Conservation (phyloP, 768 basidiomycete genomes). For the Gloeostereum incarnatum region DNA sequence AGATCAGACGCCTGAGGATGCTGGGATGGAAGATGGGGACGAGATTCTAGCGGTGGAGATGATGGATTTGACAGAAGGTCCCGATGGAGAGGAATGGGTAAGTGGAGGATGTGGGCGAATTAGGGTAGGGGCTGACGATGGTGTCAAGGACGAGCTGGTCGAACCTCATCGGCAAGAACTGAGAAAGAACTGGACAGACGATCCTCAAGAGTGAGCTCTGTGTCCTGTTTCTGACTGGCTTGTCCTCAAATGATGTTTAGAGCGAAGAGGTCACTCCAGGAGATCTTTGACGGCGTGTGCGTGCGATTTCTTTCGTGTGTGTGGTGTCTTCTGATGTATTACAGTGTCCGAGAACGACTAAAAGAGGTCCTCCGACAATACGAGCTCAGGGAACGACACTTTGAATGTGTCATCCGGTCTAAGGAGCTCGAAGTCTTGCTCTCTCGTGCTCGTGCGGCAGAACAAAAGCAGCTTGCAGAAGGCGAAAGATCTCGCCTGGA, state of each 20-base stretch:
- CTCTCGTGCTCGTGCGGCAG: slow-evolving; percentile 80
- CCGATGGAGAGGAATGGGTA: slow-evolving; percentile 55
- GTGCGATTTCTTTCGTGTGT: slow-evolving; percentile 15
- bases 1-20: slow-evolving; percentile 80
- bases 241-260: slow-evolving; percentile 24
- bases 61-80: slow-evolving; percentile 79
- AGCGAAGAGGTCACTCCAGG: slow-evolving; percentile 66
- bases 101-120: slow-evolving; percentile 19
- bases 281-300: slow-evolving; percentile 81
- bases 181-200: slow-evolving; percentile 75
- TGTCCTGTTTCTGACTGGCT: slow-evolving; percentile 1
- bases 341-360: slow-evolving; percentile 74
- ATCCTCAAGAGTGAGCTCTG: slow-evolving; percentile 58
- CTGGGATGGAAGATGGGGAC: slow-evolving; percentile 82
- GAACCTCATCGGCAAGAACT: slow-evolving; percentile 61
- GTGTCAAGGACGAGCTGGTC: slow-evolving; percentile 48
- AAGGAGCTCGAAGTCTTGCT: slow-evolving; percentile 86
- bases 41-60: slow-evolving; percentile 85
- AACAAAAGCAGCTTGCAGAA: slow-evolving; percentile 77
- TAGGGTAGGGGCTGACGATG: background rate
- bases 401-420: slow-evolving; percentile 86
- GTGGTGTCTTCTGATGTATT: slow-evolving; percentile 6
- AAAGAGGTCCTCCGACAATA: slow-evolving; percentile 85
- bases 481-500: slow-evolving; percentile 61
- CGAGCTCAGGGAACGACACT: slow-evolving; percentile 85